phyloP scores from a whole-genome alignment of 208 protist species.

The Trypanosoma brucei region DNA sequence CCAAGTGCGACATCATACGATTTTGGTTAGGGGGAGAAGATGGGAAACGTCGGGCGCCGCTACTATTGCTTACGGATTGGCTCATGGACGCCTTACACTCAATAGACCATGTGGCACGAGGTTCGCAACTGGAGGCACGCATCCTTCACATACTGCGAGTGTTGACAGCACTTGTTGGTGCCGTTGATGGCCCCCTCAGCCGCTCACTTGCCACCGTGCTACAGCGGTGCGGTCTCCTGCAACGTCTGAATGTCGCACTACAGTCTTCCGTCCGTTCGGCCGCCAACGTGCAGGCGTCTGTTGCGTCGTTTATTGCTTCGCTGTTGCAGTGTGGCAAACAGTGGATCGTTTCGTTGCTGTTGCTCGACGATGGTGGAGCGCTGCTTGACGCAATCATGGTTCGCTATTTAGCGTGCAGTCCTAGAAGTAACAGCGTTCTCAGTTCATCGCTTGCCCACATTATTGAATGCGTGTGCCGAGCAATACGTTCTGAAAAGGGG shows the following conservation, averaged over 20 bases:
- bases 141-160: constrained; percentile 42
- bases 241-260: constrained; percentile 18
- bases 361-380: constrained; percentile 1
- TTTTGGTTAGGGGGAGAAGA: constrained; percentile 46
- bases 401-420: constrained; percentile 37
- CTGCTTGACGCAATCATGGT: constrained; percentile 34
- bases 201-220: constrained; percentile 24
- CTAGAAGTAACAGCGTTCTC: constrained; percentile 47
- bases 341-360: constrained; percentile 7
- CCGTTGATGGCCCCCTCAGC: constrained; percentile 23
- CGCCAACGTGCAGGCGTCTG: constrained; percentile 54
- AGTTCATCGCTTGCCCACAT: constrained; percentile 43
- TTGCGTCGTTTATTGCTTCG: constrained; percentile 36
- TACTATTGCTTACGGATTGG: constrained; percentile 27
- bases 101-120: constrained; percentile 1
- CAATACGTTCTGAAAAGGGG: constrained; percentile 49
- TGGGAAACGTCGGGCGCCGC: constrained; percentile 25
- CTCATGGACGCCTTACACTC: constrained; percentile 23
- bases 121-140: constrained; percentile 28
- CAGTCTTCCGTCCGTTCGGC: constrained; percentile 18
- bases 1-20: constrained; percentile 43
- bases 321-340: constrained; percentile 13
- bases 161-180: constrained; percentile 27
- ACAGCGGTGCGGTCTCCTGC: constrained; percentile 24
- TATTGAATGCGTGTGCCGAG: constrained; percentile 35